These are phyloP conservation scores for Phytophthora ohioensis DNA, from an alignment of 352 stramenopile species.

Conservation along the genomic window DNA sequence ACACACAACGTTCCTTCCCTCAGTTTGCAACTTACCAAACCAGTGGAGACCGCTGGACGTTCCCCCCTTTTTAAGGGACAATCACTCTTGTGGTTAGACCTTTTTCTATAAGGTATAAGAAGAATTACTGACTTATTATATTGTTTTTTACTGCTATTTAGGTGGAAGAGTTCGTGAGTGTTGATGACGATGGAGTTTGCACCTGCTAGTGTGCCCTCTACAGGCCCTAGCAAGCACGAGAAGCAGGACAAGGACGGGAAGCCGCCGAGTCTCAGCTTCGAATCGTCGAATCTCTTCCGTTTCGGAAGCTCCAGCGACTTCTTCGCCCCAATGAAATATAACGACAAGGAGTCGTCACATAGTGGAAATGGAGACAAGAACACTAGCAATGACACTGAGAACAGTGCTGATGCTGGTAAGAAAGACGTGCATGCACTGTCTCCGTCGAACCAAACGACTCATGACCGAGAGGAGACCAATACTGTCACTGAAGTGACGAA, in stretches of 20 bases:
- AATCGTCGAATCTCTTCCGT: constrained; percentile 56
- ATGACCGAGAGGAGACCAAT: constrained; percentile 25
- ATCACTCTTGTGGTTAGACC: background rate
- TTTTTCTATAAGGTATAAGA: background rate
- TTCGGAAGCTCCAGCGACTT: constrained; percentile 57
- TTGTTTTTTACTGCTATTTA: constrained; percentile 1
- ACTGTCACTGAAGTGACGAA: background rate
- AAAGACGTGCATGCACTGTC: constrained; percentile 45
- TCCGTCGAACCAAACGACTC: constrained; percentile 56
- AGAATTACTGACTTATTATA: constrained; percentile 4
- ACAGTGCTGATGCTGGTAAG: constrained; percentile 15
- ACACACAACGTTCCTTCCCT: background rate
- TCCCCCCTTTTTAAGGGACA: background rate
- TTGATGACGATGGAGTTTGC: constrained; percentile 49
- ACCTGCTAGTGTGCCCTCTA: constrained; percentile 13
- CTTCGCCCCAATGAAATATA: constrained; percentile 60
- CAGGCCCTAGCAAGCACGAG: constrained; percentile 19
- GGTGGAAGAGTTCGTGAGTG: background rate
- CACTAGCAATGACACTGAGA: background rate
- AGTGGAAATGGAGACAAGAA: constrained; percentile 26
- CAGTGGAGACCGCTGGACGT: background rate
- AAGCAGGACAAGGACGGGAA: constrained; percentile 25
- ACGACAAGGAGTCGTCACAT: constrained; percentile 41
- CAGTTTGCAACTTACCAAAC: constrained; percentile 13
- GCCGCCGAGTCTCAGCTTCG: constrained; percentile 42